Conservation (phyloP, 78 protist genomes). For the Chrysochromulina tobinii region DNA sequence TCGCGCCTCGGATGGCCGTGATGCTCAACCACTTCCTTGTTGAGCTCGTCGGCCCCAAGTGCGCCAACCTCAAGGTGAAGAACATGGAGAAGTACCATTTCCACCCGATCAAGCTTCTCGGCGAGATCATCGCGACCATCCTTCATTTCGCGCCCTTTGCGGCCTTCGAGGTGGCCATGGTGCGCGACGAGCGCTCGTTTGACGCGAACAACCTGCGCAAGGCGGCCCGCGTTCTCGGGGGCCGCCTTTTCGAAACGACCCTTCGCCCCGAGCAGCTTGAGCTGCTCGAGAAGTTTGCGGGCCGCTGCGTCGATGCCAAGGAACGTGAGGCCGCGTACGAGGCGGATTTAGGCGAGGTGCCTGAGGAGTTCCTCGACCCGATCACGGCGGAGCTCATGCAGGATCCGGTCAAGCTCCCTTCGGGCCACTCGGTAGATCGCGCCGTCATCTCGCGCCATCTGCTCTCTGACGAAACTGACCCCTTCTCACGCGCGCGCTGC, state of each 20-base stretch:
- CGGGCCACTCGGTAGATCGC: neutral
- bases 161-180: slow-evolving; percentile 20
- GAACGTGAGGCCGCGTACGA: neutral
- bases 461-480: slow-evolving; percentile 38
- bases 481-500: slow-evolving; percentile 12
- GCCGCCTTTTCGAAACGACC: neutral
- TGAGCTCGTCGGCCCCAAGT: slow-evolving; percentile 51
- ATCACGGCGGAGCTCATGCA: slow-evolving; percentile 24
- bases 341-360: slow-evolving; percentile 1
- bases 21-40: slow-evolving; percentile 49
- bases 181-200: slow-evolving; percentile 46
- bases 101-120: slow-evolving; percentile 20
- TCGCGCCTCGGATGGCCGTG: slow-evolving; percentile 44
- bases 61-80: slow-evolving; percentile 47
- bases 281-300: neutral
- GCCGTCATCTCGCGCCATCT: neutral
- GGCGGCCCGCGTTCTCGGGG: neutral
- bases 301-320: neutral
- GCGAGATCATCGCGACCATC: slow-evolving; percentile 15
- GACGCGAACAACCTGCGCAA: neutral
- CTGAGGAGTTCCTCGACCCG: slow-evolving; percentile 30
- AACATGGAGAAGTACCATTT: slow-evolving; percentile 37
- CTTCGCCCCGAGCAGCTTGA: neutral
- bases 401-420: slow-evolving; percentile 19
- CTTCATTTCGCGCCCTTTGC: neutral